Base-by-base conservation (phyloP, 805 yeast species). In the Lipomyces spencermartinsiae region DNA sequence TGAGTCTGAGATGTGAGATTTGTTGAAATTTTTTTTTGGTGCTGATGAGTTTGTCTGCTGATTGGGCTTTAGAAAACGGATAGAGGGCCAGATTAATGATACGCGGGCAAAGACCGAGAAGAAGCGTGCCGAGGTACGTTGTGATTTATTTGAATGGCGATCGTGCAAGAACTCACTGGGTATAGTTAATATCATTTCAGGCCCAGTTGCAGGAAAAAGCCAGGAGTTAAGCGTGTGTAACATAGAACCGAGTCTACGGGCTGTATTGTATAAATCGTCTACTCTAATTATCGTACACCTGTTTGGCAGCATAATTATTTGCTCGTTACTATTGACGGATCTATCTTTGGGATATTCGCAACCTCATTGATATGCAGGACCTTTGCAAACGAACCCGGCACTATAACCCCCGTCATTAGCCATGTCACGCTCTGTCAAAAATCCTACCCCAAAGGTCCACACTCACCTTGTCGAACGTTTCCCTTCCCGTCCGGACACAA, bases 71-170 rank as follows among this genome's bases (percentile, higher is more conserved):
- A 80, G 80, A 66, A 81, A 81, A 64, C 82, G 94, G 64, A 93
- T 91, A 25, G 98, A 94, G 75, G 82, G 79, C 39, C 88, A 87
- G 75, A 86, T 95, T 67, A 82, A 86, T 76, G 77, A 79, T 55
- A 80, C 84, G 29, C 91, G 89, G 75, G 74, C 75, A 22, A 82
- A 81, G 33, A 78, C 91, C 74, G 94, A 90, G 71, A 78, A 79
- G 19, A 80, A 89, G 60, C 85, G 97, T 78, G 81, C 81, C 69
- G 83, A 84, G 72, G 78, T 77, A 69, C 51, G 71, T 64, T 25
- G 8, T 59, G n/a, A 19, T n/a, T 25, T 49, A 9, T 19, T 43
- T 1, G 2, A 43, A 5, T 43, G 22, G 43, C 43, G 43, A 37
- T 37, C 6, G 12, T 37, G 49, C 9, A 16, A 43, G 22, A 16